Evolutionary conservation across 768 basidiomycete genomes (phyloP), one percentile per base, ranked within the genome.

Genomic region (Amanita rubescens): DNA sequence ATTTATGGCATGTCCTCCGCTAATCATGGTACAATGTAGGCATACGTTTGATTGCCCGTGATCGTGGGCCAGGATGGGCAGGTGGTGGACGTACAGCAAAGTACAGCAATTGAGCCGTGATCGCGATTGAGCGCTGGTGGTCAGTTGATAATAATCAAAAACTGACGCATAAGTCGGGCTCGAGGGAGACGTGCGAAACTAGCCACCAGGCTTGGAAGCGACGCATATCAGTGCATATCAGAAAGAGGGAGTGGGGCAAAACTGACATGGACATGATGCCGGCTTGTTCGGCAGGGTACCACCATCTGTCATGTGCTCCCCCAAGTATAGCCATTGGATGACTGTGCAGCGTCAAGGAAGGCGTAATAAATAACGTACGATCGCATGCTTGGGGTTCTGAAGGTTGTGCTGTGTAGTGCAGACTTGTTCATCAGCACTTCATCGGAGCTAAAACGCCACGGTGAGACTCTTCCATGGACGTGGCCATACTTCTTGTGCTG

Each of bases 401-500:
- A 50, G 49, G 37, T 50, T 50, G 37, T 50, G 50, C 55, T 22
- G 32, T 55, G 46, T 49, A 38, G 51, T 53, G 32, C 12, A 15
- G n/a, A 15, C 17, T 35, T 11, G 42, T 11, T 17, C 47, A 49
- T 55, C 43, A 41, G 55, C 37, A 42, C 42, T 45, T 50, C 47
- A 56, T 48, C 58, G 60, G 60, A 57, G 58, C 56, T 61, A 61
- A 55, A 41, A 54, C 51, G 60, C 56, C 56, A 56, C 44, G 6
- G 9, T 27, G 34, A 20, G 37, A 39, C 34, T 37, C 35, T 49
- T 49, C 43, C 27, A 44, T 48, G 14, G 35, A 37, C 35, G n/a
- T 17, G n/a, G 30, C 24, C 15, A 4, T 15, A 11, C 22, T 6
- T 27, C 15, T 9, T 45, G 24, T n/a, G 27, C 25, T 14, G 5